Evolutionary conservation across 1,284 basidiomycete genomes (phyloP), one percentile per base, ranked within the genome.

Genomic region (Ganoderma resinaceum): DNA sequence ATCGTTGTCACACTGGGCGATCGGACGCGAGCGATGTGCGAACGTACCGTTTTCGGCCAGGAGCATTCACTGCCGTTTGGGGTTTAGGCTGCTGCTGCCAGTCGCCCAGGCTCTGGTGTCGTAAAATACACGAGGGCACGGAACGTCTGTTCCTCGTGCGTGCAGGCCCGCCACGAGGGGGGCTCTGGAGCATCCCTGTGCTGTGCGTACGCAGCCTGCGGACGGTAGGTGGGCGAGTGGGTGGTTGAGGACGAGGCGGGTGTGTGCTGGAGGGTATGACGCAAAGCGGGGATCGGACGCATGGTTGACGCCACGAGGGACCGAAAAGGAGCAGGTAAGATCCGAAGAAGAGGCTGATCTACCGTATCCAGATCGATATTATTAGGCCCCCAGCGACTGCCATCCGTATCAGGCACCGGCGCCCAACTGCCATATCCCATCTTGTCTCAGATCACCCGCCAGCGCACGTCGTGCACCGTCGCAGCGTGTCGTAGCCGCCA

Each of bases 291-390:
- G 60, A 40, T 42, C 61, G 52, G 18, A 12, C 8, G n/a, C 35
- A 16, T 26, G 58, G 38, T 37, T 43, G 53, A 58, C 63, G 63
- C 53, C 53, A 55, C 63, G 52, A 55, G 35, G 63, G 37, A 46
- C 37, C n/a, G 57, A 66, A 64, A 62, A 49, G 37, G 68, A 65
- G 65, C 55, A 70, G 69, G 71, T 65, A 49, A 72, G 71, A 72
- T 69, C 71, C 71, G 69, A 67, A 66, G 69, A 66, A 70, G 71
- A 42, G 70, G 70, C 53, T 73, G 72, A 73, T 73, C 72, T 73
- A 57, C 69, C 67, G 67, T 62, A 73, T 73, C 72, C 69, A 73
- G 72, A 73, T 73, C 66, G 72, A 68, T 73, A 69, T 69, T 70
- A 70, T 72, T 67, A 69, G 66, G 58, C 69, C 66, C 61, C 46